phyloP scores from a whole-genome alignment of 2,329 filamentous ascomycete species.

The Cytospora piceae region DNA sequence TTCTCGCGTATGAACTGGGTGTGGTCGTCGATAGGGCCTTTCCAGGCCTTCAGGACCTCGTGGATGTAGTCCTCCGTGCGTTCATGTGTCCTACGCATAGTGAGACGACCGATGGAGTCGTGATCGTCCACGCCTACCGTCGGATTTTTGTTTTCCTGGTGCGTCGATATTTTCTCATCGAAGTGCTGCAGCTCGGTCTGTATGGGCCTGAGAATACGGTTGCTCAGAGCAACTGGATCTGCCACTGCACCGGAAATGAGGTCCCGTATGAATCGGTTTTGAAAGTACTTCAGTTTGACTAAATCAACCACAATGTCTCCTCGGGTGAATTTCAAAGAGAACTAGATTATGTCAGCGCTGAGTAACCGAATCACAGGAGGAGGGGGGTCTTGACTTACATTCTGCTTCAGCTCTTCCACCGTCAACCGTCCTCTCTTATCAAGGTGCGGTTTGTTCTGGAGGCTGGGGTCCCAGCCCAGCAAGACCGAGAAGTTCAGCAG shows the following conservation, averaged over 20 bases:
- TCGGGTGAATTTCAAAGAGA: conserved; percentile 85
- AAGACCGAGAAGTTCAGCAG: conserved; percentile 82
- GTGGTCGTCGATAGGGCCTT: conserved; percentile 29
- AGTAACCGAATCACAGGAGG: conserved; percentile 22
- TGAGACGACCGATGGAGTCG: background rate
- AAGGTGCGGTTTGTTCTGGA: conserved; percentile 36
- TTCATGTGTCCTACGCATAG: background rate
- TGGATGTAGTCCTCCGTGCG: conserved; percentile 24
- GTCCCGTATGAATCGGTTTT: conserved; percentile 42
- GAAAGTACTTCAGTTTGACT: conserved; percentile 79
- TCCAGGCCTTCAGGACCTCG: conserved; percentile 27
- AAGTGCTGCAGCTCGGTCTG: conserved; percentile 28
- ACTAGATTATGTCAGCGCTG: conserved; percentile 51
- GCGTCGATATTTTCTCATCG: background rate
- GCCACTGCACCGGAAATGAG: conserved; percentile 20
- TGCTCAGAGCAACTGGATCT: conserved; percentile 14
- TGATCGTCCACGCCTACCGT: background rate
- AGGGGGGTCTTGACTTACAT: conserved; percentile 52
- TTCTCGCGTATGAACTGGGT: conserved; percentile 21
- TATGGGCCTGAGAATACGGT: conserved; percentile 33
- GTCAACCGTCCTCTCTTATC: conserved; percentile 70
- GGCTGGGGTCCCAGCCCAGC: conserved; percentile 77
- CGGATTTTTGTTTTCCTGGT: background rate
- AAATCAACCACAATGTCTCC: conserved; percentile 84
- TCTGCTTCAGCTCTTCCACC: conserved; percentile 70